Conservation (phyloP, 2,329 filamentous ascomycete genomes). For the Sporothrix brunneoviolacea region DNA sequence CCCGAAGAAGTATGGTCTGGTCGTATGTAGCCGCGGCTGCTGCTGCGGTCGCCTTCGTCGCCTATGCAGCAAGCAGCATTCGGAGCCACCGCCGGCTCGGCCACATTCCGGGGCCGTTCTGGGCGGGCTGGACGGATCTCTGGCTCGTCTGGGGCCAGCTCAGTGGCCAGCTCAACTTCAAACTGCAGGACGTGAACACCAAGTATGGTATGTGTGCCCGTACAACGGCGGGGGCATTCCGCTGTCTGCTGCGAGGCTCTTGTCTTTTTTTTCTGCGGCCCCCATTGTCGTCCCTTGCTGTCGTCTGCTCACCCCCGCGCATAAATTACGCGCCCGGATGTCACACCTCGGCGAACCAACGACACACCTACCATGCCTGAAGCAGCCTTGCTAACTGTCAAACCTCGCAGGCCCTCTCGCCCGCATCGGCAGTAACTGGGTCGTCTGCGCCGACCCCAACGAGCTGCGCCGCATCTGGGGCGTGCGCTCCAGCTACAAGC, state of each 20-base stretch:
- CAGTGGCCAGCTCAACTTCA: constrained; percentile 22
- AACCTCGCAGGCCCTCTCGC: constrained; percentile 25
- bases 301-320: too few relatives aligned
- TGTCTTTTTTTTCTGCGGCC: too few relatives aligned
- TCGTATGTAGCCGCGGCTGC: background rate
- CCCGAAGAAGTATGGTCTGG: background rate
- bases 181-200: constrained; percentile 19
- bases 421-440: constrained; percentile 24
- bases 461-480: constrained; percentile 27
- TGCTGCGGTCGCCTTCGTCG: background rate
- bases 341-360: too few relatives aligned
- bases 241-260: too few relatives aligned
- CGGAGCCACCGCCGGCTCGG: constrained; percentile 15
- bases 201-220: constrained; percentile 22
- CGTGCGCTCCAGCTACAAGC: constrained; percentile 22
- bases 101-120: constrained; percentile 25
- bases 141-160: constrained; percentile 26
- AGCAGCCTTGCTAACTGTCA: too few relatives aligned
- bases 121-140: constrained; percentile 24
- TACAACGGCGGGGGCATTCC: too few relatives aligned
- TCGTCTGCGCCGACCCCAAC: constrained; percentile 25
- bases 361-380: too few relatives aligned
- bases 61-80: background rate
- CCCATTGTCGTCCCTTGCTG: too few relatives aligned
- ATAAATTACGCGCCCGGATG: too few relatives aligned